These are phyloP conservation scores for Luffa aegyptiaca DNA, from an alignment of 306 rosid species.

Conservation along the genomic window DNA sequence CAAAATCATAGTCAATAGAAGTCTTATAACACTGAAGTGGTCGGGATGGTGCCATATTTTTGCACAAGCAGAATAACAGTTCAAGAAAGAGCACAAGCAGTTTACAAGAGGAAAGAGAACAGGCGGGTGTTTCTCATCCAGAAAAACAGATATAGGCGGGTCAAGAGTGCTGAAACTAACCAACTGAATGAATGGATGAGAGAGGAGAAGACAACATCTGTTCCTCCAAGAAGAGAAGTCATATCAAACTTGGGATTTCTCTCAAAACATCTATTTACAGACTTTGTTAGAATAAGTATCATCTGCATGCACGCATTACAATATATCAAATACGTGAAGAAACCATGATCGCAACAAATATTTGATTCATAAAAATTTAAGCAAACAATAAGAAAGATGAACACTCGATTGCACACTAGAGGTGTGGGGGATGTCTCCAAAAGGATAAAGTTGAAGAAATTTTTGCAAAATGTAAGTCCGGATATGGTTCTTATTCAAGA, in stretches of 20 bases:
- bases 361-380: background rate
- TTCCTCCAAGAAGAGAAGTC: constrained; percentile 97
- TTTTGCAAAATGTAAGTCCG: no score
- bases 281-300: constrained; percentile 86
- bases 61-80: background rate
- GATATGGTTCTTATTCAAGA: no score
- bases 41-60: background rate
- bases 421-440: no score
- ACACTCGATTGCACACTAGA: background rate
- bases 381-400: background rate
- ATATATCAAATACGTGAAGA: constrained; percentile 14
- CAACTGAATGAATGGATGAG: constrained; percentile 83
- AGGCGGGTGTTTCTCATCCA: background rate
- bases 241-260: constrained; percentile 97
- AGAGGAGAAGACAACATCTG: constrained; percentile 92
- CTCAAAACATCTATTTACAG: constrained; percentile 88
- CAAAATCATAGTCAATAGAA: background rate
- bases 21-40: background rate
- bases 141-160: constrained; percentile 4
- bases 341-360: background rate
- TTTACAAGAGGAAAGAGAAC: background rate
- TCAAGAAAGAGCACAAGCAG: background rate
- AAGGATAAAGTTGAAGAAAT: no score
- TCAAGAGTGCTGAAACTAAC: constrained; percentile 59
- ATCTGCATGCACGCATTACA: constrained; percentile 52